Base-by-base conservation (phyloP, 768 basidiomycete species). In the Rhodotorula kratochvilovae region DNA sequence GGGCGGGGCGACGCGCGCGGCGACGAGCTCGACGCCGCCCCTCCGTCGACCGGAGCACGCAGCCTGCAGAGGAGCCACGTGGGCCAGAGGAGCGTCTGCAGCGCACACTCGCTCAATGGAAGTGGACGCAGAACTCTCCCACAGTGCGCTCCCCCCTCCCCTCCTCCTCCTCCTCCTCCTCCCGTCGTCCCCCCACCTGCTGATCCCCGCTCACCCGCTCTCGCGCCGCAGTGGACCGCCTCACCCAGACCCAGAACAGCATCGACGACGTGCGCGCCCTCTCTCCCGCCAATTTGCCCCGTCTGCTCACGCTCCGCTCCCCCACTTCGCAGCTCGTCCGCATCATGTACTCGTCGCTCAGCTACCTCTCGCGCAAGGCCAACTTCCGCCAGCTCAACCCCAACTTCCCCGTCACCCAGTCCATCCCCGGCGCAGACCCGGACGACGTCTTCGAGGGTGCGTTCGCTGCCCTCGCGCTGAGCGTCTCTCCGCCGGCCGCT, bases 221-320 rank as follows among this genome's bases (percentile, higher is more conserved):
- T 27, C 31, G n/a, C 23, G 10, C 10, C 36, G 67, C 90, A 84
- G 93, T 93, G 92, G 92, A 94, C 85, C 88, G 91, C 82, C 90
- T 94, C 80, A 93, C 92, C 17, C 92, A 94, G 80, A 87, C 94
- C 65, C 91, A 93, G 84, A 89, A 95, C 86, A 90, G 90, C 81
- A 91, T 92, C 70, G 92, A 95, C 81, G 87, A 90, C 83, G 90
- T 89, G 64, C 63, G 82, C n/a, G 7, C 3, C 16, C 25, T 35
- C 36, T 21, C 48, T 39, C 61, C 2, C 29, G 25, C 23, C 17
- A 25, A 13, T 33, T n/a, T 63, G 15, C 29, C 56, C 3, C 27
- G 39, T 7, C 39, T 13, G 39, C 13, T 39, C 8, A 39, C 39
- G n/a, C n/a, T n/a, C n/a, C n/a, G n/a, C n/a, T n/a, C n/a, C 39